These are phyloP conservation scores for Phialophora tarda DNA, from an alignment of 2,329 filamentous ascomycete species.

Conservation along the genomic window DNA sequence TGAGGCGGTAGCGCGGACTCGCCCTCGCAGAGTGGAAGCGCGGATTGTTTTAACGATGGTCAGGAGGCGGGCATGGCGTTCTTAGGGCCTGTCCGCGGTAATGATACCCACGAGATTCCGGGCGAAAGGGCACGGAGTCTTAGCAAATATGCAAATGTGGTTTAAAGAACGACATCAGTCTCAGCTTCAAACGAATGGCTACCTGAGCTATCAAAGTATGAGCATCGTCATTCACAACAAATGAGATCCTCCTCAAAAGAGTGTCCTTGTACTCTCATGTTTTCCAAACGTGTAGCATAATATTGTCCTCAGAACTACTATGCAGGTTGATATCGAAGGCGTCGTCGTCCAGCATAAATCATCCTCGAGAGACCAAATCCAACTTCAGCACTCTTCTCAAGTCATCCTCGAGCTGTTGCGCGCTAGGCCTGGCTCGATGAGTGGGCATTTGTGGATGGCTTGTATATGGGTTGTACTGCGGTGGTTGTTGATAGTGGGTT, in stretches of 20 bases:
- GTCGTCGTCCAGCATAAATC: slow-evolving; percentile 3
- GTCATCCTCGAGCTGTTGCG: slow-evolving; percentile 56
- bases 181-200: slow-evolving; percentile 6
- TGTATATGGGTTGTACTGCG: slow-evolving; percentile 30
- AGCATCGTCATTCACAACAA: slow-evolving; percentile 25
- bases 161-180: slow-evolving; percentile 1
- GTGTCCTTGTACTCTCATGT: slow-evolving; percentile 23
- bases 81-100: neutral
- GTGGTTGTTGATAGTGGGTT: slow-evolving; percentile 6
- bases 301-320: slow-evolving; percentile 6
- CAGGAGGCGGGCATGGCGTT: neutral
- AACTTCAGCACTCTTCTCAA: slow-evolving; percentile 55
- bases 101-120: neutral
- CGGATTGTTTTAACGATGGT: neutral
- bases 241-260: slow-evolving; percentile 34
- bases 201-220: slow-evolving; percentile 12
- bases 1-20: neutral
- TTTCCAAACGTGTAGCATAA: slow-evolving; percentile 27
- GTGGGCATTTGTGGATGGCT: slow-evolving; percentile 34
- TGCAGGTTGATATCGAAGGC: slow-evolving; percentile 4
- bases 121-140: neutral
- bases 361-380: slow-evolving; percentile 35
- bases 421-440: slow-evolving; percentile 45
- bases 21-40: neutral
- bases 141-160: neutral